A percentile compares a stretch with the other conserved stretches of the same genome.
Evolutionary conservation across 2,329 filamentous ascomycete genomes (phyloP).

Genomic region (Paecilomyces dactylethromorphus): DNA sequence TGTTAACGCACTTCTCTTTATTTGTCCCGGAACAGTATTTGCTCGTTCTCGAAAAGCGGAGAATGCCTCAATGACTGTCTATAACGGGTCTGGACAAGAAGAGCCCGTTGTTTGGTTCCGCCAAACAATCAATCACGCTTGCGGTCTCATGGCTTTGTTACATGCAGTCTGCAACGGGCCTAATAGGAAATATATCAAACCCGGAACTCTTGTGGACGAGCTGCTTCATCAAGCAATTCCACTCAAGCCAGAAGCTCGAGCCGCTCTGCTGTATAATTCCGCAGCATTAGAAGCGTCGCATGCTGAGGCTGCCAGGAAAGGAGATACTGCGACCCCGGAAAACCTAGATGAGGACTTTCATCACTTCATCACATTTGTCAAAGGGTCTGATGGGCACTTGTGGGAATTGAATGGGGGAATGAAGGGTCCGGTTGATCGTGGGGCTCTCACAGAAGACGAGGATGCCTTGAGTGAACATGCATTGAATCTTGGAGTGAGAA

Average conservation of each 20-base stretch:
- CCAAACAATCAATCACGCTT: constrained; percentile 54
- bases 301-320: not conserved
- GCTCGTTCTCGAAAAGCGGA: not conserved
- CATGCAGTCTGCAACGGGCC: constrained; percentile 47
- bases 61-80: constrained; percentile 15
- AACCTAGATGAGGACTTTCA: constrained; percentile 7
- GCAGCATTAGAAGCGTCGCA: too few species aligned
- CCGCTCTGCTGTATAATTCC: constrained; percentile 44
- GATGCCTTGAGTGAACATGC: constrained; percentile 23
- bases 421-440: constrained; percentile 24
- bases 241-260: constrained; percentile 40
- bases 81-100: constrained; percentile 39
- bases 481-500: constrained; percentile 19
- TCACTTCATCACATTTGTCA: constrained; percentile 29
- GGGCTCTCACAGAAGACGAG: constrained; percentile 18
- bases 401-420: constrained; percentile 28
- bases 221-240: constrained; percentile 40
- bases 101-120: constrained; percentile 55
- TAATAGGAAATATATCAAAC: constrained; percentile 26
- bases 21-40: not conserved
- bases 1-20: not conserved
- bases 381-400: constrained; percentile 22
- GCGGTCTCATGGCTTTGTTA: constrained; percentile 52
- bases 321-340: constrained; percentile 21
- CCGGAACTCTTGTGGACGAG: constrained; percentile 38